phyloP scores from a whole-genome alignment of 345 rosid species.

The Punica granatum region DNA sequence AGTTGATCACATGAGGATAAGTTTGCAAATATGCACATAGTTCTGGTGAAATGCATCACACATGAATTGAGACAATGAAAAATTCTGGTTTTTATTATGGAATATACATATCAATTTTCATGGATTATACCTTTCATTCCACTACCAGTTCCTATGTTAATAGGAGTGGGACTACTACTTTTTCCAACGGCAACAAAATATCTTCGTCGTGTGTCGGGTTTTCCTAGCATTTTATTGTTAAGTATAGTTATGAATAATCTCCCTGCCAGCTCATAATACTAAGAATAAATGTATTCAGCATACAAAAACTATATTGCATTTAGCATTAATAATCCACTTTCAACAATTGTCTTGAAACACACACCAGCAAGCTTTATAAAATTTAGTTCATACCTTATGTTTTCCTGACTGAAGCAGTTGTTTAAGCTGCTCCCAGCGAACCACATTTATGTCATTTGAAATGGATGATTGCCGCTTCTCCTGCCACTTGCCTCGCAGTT shows the following conservation, averaged over 20 bases:
- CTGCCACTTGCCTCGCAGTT: constrained; percentile 82
- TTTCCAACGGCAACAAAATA: no score
- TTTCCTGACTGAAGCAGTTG: constrained; percentile 56
- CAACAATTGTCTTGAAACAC: neutral
- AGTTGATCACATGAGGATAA: neutral
- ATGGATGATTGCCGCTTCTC: constrained; percentile 40
- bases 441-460: constrained; percentile 54
- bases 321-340: neutral
- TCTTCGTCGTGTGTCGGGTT: no score
- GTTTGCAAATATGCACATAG: neutral
- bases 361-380: neutral
- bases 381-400: constrained; percentile 41
- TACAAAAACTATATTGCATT: neutral
- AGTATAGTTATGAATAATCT: no score
- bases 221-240: no score
- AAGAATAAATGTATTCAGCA: neutral
- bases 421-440: constrained; percentile 84
- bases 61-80: no score
- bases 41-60: neutral
- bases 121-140: constrained; percentile 8
- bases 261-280: neutral
- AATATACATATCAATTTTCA: constrained; percentile 4
- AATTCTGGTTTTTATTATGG: neutral
- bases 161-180: neutral
- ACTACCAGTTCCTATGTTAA: neutral